Conservation (phyloP, 2,329 filamentous ascomycete genomes). For the Ceratocystis cacaofunesta region DNA sequence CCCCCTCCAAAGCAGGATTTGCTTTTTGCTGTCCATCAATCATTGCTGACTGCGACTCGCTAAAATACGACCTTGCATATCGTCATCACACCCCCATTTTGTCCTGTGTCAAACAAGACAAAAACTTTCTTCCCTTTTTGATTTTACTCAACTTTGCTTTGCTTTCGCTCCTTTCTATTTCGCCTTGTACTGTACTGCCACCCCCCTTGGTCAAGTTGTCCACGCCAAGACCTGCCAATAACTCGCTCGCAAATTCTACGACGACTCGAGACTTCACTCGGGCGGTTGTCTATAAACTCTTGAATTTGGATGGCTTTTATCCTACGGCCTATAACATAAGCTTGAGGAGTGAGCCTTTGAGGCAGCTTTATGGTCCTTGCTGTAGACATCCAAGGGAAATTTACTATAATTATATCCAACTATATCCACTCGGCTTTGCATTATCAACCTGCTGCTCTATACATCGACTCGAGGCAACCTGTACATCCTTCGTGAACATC, state of each 20-base stretch:
- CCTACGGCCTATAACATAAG: not conserved
- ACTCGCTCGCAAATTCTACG: not conserved
- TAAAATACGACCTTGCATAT: not conserved
- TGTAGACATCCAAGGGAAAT: not conserved
- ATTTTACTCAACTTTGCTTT: not conserved
- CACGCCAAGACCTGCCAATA: conserved; percentile 4
- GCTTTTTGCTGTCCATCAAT: not conserved
- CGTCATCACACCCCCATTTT: conserved; percentile 11
- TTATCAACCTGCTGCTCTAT: not conserved
- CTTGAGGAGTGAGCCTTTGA: not conserved
- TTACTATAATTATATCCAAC: not conserved
- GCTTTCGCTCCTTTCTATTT: not conserved
- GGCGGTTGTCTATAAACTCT: not conserved
- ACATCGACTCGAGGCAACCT: not conserved
- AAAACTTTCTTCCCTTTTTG: conserved; percentile 7
- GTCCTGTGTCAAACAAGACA: conserved; percentile 17
- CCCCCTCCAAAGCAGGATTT: not conserved
- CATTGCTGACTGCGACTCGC: not conserved
- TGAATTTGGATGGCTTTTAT: not conserved
- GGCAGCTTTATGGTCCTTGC: not conserved
- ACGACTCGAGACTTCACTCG: no score
- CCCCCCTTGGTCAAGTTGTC: not conserved
- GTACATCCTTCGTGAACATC: not conserved
- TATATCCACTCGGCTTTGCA: not conserved
- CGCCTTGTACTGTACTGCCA: not conserved